These are phyloP conservation scores for Colletotrichum sansevieriae DNA, from an alignment of 2,329 filamentous ascomycete genomes.

Conservation along the genomic window DNA sequence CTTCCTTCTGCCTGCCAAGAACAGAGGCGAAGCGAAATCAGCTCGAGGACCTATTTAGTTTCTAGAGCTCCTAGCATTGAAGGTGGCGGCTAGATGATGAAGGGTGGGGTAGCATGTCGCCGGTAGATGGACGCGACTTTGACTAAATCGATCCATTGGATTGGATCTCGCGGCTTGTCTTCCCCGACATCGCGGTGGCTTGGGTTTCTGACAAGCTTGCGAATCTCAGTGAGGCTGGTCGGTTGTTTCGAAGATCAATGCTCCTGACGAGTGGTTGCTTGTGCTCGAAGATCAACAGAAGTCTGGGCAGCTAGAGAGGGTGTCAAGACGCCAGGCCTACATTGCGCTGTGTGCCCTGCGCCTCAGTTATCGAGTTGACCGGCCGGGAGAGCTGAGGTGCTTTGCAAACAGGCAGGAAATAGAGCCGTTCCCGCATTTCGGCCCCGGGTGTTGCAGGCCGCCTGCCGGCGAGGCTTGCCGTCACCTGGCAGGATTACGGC, in stretches of 20 bases:
- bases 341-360: conserved; percentile 28
- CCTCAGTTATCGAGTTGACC: conserved; percentile 31
- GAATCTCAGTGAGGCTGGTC: not conserved
- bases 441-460: no score
- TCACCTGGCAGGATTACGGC: no score
- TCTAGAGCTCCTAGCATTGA: not conserved
- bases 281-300: conserved; percentile 11
- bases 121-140: not conserved
- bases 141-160: not conserved
- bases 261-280: conserved; percentile 25
- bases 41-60: not conserved
- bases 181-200: no score
- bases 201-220: no score
- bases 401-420: no score
- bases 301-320: conserved; percentile 13
- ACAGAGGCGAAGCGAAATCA: no score
- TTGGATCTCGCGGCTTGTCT: not conserved
- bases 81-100: not conserved
- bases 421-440: no score
- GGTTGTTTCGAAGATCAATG: not conserved
- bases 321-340: conserved; percentile 4
- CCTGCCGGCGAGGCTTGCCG: conserved; percentile 5
- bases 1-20: not conserved
- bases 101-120: not conserved
- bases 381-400: not conserved